Base-by-base conservation (phyloP, 2,329 filamentous ascomycete species). In the Penicillium freii region DNA sequence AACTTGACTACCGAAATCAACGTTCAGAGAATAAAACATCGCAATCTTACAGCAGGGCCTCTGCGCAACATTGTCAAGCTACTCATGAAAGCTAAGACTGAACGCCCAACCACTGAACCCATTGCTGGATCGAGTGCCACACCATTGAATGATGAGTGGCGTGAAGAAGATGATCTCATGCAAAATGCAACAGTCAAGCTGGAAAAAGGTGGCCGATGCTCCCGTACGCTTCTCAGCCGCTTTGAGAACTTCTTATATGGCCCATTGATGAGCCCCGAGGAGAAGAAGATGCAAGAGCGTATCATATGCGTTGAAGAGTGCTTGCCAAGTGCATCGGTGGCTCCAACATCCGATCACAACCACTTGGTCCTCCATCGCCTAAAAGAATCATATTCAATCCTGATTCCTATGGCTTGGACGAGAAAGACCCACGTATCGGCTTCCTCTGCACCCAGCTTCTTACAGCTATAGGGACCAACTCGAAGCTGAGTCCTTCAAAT, bases 1-100 rank as follows among this genome's bases (percentile, higher is more conserved):
- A 33, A 54, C 36, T 21, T 54, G 36, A 54, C 45, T 13, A 49
- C 21, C 10, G 51, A 54, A 19, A 54, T 54, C 10, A 54, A 54
- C 10, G 19, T 54, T 1, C 44, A 49, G 27, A 54, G 51, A 42
- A 25, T 8, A 21, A 54, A 17, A 2, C 17, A 33, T 33, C 51
- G 44, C 27, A 42, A 49, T 34, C 19, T 54, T 25, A 1, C 44
- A 31, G 17, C 33, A n/a, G 19, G 5, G 9, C 5, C 31, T 40
- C 11, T 54, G 13, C 34, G 36, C 17, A 29, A 25, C 25, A 54
- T 54, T 5, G 19, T 49, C 6, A 40, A 25, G 29, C 21, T 54
- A n/a, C 34, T 54, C 9, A 49, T 15, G 4, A 39, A 49, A 34
- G 36, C 44, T 7, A 54, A 42, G 34, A 4, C 17, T 15, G 39